Evolutionary conservation across 2,329 filamentous ascomycete genomes (phyloP).

Genomic region (Ophiostoma himal-ulmi): DNA sequence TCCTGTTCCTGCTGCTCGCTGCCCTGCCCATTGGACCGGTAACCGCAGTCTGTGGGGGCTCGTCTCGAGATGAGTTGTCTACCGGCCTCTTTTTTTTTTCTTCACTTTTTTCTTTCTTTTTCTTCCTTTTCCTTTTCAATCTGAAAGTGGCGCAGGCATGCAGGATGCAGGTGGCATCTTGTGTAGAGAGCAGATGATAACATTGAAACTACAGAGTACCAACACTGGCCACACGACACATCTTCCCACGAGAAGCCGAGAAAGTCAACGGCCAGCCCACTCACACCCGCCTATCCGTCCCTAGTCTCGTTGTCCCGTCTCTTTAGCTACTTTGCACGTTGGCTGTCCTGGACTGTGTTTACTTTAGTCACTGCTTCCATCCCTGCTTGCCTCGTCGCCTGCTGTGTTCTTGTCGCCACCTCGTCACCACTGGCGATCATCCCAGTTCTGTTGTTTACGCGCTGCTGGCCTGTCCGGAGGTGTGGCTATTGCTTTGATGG

Average conservation of each 20-base stretch:
- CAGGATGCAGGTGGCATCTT: no score
- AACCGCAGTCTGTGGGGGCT: conserved; percentile 8
- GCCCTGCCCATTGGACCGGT: conserved; percentile 16
- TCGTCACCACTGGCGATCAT: no score
- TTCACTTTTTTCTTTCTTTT: background rate
- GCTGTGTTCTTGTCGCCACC: no score
- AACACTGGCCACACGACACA: no score
- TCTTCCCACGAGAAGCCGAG: background rate
- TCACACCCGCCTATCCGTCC: conserved; percentile 12
- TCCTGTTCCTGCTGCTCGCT: background rate
- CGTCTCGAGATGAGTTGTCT: conserved; percentile 1
- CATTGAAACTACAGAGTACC: no score
- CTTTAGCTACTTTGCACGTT: background rate
- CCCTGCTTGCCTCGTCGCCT: background rate
- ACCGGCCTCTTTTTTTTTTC: background rate
- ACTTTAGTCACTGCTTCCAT: background rate
- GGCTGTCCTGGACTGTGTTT: no score
- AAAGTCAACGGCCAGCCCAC: conserved; percentile 10
- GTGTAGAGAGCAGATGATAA: no score
- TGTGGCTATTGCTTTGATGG: no score
- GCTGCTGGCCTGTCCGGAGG: background rate
- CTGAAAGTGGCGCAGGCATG: background rate
- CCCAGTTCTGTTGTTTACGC: no score
- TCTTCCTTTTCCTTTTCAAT: background rate
- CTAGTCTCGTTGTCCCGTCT: conserved; percentile 11